Percentiles rank a stretch among this genome's conserved stretches.
Evolutionary conservation across 2,329 filamentous ascomycete genomes (phyloP).

Genomic region (Hymenoscyphus linearis): DNA sequence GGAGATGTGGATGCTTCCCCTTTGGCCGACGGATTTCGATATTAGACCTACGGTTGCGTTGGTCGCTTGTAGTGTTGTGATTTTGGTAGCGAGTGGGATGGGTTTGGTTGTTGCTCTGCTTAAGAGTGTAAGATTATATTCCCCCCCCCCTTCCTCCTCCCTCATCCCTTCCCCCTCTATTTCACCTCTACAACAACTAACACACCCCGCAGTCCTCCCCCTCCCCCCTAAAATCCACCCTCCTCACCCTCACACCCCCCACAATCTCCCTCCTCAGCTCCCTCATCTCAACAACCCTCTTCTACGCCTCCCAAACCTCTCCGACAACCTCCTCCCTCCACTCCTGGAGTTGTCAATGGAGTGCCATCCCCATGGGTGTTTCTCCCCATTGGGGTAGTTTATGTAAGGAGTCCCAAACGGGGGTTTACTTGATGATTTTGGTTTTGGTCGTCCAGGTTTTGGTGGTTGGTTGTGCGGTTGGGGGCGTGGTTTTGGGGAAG

Average conservation of each 20-base stretch:
- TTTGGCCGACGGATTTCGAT: conserved; percentile 56
- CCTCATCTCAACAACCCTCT: conserved; percentile 50
- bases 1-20: conserved; percentile 43
- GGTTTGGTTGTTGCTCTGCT: conserved; percentile 46
- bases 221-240: conserved; percentile 16
- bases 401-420: conserved; percentile 51
- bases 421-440: conserved; percentile 48
- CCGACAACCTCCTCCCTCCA: conserved; percentile 48
- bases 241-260: conserved; percentile 36
- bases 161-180: neutral
- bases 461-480: conserved; percentile 40
- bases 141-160: neutral
- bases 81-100: conserved; percentile 43
- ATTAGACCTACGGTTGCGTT: conserved; percentile 51
- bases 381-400: conserved; percentile 51
- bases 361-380: conserved; percentile 44
- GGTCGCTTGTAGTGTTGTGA: conserved; percentile 45
- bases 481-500: conserved; percentile 42
- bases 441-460: conserved; percentile 49
- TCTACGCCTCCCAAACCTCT: conserved; percentile 52
- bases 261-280: conserved; percentile 41
- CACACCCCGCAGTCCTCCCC: conserved; percentile 39
- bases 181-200: neutral
- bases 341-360: conserved; percentile 61
- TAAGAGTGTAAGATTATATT: conserved; percentile 41